A percentile compares a stretch with the other conserved stretches of the same genome.
These are phyloP conservation scores for Erythrophleum fordii DNA, from an alignment of 306 rosid genomes.

Conservation along the genomic window DNA sequence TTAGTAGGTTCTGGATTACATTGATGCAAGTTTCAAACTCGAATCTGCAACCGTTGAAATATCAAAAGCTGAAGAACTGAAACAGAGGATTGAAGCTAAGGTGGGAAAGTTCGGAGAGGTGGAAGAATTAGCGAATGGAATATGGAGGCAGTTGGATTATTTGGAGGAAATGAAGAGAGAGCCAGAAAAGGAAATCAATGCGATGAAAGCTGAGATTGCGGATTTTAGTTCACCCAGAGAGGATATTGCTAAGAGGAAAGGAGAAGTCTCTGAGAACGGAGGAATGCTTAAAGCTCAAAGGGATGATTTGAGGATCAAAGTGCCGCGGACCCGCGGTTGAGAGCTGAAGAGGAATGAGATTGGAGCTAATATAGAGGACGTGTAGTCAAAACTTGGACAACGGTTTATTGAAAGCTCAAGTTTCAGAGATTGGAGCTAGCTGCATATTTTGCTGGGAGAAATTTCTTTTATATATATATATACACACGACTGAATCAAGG, in stretches of 20 bases:
- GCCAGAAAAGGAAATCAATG: constrained; percentile 39
- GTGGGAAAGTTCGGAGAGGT: constrained; percentile 30
- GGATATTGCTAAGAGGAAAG: constrained; percentile 26
- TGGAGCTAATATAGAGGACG: background rate
- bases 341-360: constrained; percentile 34
- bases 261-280: constrained; percentile 19
- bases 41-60: constrained; percentile 13
- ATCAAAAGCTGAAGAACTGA: constrained; percentile 14
- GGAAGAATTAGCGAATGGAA: constrained; percentile 7
- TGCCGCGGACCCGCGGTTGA: constrained; percentile 34
- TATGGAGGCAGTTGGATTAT: background rate
- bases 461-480: too few relatives aligned
- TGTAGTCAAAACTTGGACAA: background rate
- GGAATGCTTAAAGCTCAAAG: constrained; percentile 15
- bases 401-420: background rate
- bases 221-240: constrained; percentile 12
- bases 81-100: constrained; percentile 25
- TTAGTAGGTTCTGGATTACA: constrained; percentile 35
- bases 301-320: constrained; percentile 31
- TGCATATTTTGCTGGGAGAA: too few relatives aligned
- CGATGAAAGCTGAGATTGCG: constrained; percentile 30
- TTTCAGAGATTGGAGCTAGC: background rate
- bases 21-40: constrained; percentile 35
- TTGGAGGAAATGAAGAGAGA: constrained; percentile 35
- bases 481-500: too few relatives aligned